These are phyloP conservation scores for Lindgomyces ingoldianus DNA, from an alignment of 495 filamentous ascomycete genomes.

Conservation along the genomic window DNA sequence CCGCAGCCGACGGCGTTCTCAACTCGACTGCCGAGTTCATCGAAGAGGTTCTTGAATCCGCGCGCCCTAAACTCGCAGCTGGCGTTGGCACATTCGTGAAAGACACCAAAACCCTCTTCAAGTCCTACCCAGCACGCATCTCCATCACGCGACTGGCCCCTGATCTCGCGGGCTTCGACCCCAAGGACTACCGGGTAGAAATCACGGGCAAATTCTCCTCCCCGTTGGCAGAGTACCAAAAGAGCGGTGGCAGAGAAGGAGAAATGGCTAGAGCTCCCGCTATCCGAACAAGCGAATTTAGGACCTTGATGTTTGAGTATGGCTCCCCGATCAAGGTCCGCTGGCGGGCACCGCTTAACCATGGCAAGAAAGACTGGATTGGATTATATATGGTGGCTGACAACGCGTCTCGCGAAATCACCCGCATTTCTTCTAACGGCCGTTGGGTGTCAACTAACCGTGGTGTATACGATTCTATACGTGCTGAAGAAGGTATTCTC, in stretches of 20 bases:
- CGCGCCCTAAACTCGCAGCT: conserved; percentile 82
- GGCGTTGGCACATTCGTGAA: conserved; percentile 84
- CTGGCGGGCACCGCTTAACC: conserved; percentile 89
- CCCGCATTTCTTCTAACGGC: conserved; percentile 80
- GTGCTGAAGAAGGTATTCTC: conserved; percentile 77
- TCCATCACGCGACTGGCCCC: conserved; percentile 80
- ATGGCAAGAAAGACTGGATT: conserved; percentile 93
- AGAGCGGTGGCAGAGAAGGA: conserved; percentile 53
- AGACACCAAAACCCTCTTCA: conserved; percentile 86
- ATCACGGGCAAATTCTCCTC: conserved; percentile 66
- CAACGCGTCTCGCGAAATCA: conserved; percentile 80
- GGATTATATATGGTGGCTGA: conserved; percentile 93
- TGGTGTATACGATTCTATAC: conserved; percentile 73
- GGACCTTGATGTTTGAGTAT: conserved; percentile 81
- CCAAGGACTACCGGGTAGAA: conserved; percentile 75
- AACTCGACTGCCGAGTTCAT: conserved; percentile 82
- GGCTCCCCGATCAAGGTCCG: conserved; percentile 86
- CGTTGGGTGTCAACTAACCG: conserved; percentile 83
- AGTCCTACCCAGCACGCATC: conserved; percentile 83
- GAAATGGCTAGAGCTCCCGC: conserved; percentile 54
- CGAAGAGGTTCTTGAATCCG: conserved; percentile 84
- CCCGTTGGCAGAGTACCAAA: conserved; percentile 50
- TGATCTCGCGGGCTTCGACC: conserved; percentile 80
- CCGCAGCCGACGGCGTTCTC: conserved; percentile 83
- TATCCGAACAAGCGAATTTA: conserved; percentile 58